Conservation (phyloP, 805 yeast species). For the Candida multigemmis region DNA sequence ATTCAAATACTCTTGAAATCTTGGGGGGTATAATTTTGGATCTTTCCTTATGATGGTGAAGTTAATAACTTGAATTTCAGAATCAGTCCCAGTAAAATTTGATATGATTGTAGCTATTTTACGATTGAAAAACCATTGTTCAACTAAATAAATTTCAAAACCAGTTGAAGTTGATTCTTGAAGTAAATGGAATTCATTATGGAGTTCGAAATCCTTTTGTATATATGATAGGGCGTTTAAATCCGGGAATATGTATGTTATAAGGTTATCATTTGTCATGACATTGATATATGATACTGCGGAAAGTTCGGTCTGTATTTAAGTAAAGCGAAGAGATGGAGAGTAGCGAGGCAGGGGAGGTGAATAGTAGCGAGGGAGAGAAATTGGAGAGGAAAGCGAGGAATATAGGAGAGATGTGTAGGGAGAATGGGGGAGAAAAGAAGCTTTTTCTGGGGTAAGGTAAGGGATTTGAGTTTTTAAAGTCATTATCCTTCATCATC, state of each 20-base stretch:
- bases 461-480: no score
- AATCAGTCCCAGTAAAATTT: constrained; percentile 75
- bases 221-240: constrained; percentile 42
- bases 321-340: neutral
- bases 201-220: constrained; percentile 23
- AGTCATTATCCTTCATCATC: no score
- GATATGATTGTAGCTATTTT: constrained; percentile 60
- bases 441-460: no score
- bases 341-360: neutral
- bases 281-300: neutral
- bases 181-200: constrained; percentile 28
- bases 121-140: constrained; percentile 86
- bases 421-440: neutral
- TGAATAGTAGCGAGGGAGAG: neutral
- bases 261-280: constrained; percentile 13
- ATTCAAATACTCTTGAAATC: constrained; percentile 51
- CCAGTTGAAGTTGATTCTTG: constrained; percentile 52
- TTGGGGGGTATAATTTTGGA: constrained; percentile 37
- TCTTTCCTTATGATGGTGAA: constrained; percentile 45
- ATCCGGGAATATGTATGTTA: constrained; percentile 47
- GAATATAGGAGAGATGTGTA: neutral
- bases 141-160: constrained; percentile 84
- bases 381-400: no score
- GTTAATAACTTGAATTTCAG: constrained; percentile 48
- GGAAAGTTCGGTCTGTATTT: constrained; percentile 1